These are phyloP conservation scores for Phaeophleospora eucalypticola DNA, from an alignment of 2,329 filamentous ascomycete genomes.

Conservation along the genomic window DNA sequence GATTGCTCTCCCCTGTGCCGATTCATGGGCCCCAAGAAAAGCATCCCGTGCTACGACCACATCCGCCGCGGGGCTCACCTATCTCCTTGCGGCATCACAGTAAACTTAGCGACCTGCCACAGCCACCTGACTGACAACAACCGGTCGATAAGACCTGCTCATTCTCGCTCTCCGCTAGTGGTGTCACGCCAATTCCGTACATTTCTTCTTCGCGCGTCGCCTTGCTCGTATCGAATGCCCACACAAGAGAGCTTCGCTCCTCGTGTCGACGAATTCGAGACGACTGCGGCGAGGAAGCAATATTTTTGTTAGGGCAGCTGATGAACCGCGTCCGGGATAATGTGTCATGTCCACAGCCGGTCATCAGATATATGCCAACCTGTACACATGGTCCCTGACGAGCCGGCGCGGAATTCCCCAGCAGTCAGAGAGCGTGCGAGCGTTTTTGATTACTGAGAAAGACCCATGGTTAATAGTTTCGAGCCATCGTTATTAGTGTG, in stretches of 20 bases:
- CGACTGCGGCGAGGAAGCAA: too few species aligned
- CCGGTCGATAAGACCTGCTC: neutral
- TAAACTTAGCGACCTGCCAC: constrained; percentile 9
- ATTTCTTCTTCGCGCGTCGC: neutral
- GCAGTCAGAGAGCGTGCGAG: neutral
- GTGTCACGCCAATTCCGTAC: neutral
- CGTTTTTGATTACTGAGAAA: too few species aligned
- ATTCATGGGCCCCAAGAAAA: neutral
- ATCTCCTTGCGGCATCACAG: constrained; percentile 6
- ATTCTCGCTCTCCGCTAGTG: too few species aligned
- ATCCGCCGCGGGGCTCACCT: too few species aligned
- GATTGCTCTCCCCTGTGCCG: neutral
- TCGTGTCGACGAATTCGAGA: too few species aligned
- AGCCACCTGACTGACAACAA: too few species aligned
- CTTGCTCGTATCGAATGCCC: neutral
- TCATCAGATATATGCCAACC: constrained; percentile 9
- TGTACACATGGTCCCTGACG: constrained; percentile 1
- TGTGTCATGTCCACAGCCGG: constrained; percentile 7
- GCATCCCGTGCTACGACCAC: neutral
- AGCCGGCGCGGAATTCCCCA: neutral
- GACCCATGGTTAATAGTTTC: too few species aligned
- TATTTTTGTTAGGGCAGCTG: constrained; percentile 1
- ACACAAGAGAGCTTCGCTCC: too few species aligned
- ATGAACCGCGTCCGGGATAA: constrained; percentile 7
- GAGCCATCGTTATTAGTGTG: too few species aligned